phyloP scores from a whole-genome alignment of 495 filamentous ascomycete species.

The Penicillium riverlandense region DNA sequence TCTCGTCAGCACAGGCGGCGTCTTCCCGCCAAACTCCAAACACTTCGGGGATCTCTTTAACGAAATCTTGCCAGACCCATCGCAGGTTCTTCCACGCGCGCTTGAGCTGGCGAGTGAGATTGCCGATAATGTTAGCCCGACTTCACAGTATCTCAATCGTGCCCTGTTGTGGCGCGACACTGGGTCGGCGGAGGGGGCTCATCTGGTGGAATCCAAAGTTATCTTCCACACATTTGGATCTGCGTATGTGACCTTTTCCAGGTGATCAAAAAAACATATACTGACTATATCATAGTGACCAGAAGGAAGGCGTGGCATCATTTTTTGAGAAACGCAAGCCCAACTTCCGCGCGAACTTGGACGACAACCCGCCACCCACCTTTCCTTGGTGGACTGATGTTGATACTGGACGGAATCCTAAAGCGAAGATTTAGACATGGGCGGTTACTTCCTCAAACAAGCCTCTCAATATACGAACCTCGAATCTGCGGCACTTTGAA shows the following conservation, averaged over 20 bases:
- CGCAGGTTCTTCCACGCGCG: conserved; percentile 47
- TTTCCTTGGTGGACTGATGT: conserved; percentile 28
- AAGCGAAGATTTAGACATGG: conserved; percentile 2
- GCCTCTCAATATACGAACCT: too few species aligned
- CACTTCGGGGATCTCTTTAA: conserved; percentile 47
- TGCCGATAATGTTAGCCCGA: conserved; percentile 48
- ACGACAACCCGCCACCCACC: conserved; percentile 16
- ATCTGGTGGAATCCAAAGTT: conserved; percentile 51
- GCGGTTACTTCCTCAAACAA: too few species aligned
- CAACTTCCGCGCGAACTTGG: conserved; percentile 40
- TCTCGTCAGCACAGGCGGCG: conserved; percentile 31
- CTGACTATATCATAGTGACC: conserved; percentile 24
- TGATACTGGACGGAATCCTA: conserved; percentile 20
- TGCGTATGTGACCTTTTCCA: conserved; percentile 14
- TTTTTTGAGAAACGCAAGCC: conserved; percentile 46
- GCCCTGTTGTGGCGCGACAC: conserved; percentile 54
- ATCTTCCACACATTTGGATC: conserved; percentile 48
- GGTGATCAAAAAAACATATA: neutral
- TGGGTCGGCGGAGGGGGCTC: conserved; percentile 47
- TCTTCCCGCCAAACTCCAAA: conserved; percentile 22
- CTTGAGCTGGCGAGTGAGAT: conserved; percentile 52
- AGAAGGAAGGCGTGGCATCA: conserved; percentile 38
- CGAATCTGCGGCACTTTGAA: too few species aligned
- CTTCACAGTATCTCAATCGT: conserved; percentile 47
- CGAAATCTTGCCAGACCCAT: conserved; percentile 41